phyloP scores from a whole-genome alignment of 805 yeast genomes.

The Saccharomyces mikatae region DNA sequence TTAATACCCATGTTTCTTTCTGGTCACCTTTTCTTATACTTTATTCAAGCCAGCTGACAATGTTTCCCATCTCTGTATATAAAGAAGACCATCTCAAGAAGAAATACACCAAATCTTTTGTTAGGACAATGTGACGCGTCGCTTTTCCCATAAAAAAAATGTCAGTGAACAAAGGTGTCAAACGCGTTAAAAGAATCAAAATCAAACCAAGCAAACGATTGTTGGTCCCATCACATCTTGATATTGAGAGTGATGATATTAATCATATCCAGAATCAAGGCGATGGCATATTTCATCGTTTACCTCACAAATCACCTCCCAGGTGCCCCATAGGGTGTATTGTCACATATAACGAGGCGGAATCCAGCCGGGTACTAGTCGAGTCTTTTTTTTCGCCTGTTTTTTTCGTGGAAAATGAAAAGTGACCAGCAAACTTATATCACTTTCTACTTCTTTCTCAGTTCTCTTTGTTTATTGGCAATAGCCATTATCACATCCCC shows the following conservation, averaged over 20 bases:
- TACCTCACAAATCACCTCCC: not conserved
- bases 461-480: not conserved
- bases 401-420: not conserved
- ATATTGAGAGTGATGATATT: too few species aligned
- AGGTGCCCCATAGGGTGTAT: not conserved
- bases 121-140: not conserved
- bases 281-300: not conserved
- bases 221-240: too few species aligned
- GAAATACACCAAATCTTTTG: not conserved
- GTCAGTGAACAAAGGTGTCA: not conserved
- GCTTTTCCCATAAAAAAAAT: not conserved
- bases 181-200: not conserved
- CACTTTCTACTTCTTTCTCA: not conserved
- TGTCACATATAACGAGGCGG: not conserved
- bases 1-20: conserved; percentile 41
- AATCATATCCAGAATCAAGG: too few species aligned
- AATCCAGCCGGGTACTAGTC: not conserved
- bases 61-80: not conserved
- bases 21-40: not conserved
- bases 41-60: not conserved
- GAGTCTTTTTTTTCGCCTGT: not conserved
- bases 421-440: not conserved
- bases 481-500: not conserved
- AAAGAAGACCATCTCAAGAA: not conserved
- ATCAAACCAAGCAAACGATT: not conserved